Evolutionary conservation across 805 yeast species (phyloP).

Genomic region (Danielia reshetovae): DNA sequence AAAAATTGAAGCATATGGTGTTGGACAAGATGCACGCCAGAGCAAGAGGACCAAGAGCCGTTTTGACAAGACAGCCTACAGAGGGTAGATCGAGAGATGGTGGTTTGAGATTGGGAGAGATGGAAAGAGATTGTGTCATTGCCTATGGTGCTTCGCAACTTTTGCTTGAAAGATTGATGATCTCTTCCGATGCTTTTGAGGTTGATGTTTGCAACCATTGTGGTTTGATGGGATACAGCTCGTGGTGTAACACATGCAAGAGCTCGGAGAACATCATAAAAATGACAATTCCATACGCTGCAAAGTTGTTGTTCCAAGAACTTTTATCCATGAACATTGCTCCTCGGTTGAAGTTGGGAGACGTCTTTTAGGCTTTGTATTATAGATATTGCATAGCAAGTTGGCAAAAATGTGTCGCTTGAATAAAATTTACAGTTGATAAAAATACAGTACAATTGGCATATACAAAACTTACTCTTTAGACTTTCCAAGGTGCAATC

Average conservation of each 20-base stretch:
- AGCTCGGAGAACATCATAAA: constrained; percentile 79
- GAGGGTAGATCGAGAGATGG: constrained; percentile 99
- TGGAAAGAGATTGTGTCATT: constrained; percentile 99
- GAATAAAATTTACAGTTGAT: no score
- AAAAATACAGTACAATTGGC: no score
- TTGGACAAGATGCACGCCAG: constrained; percentile 99
- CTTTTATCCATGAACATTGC: constrained; percentile 98
- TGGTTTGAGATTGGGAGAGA: constrained; percentile 97
- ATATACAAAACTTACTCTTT: no score
- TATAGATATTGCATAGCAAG: constrained; percentile 2
- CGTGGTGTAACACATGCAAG: constrained; percentile 97
- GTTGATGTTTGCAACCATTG: constrained; percentile 92
- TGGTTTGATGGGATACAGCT: constrained; percentile 95
- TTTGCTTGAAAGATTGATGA: constrained; percentile 88
- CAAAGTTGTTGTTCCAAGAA: constrained; percentile 94
- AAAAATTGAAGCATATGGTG: constrained; percentile 98
- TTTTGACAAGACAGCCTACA: constrained; percentile 95
- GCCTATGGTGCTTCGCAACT: constrained; percentile 98
- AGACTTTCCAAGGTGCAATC: constrained; percentile 30
- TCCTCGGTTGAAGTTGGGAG: constrained; percentile 86
- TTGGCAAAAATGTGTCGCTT: background rate
- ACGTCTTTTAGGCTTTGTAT: constrained; percentile 55
- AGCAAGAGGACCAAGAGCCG: constrained; percentile 99
- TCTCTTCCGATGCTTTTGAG: constrained; percentile 96
- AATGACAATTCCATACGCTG: constrained; percentile 99